Percentiles rank a stretch among this genome's conserved stretches.
These are phyloP conservation scores for Hirsutella rhossiliensis DNA, from an alignment of 2,329 filamentous ascomycete species.

Conservation along the genomic window DNA sequence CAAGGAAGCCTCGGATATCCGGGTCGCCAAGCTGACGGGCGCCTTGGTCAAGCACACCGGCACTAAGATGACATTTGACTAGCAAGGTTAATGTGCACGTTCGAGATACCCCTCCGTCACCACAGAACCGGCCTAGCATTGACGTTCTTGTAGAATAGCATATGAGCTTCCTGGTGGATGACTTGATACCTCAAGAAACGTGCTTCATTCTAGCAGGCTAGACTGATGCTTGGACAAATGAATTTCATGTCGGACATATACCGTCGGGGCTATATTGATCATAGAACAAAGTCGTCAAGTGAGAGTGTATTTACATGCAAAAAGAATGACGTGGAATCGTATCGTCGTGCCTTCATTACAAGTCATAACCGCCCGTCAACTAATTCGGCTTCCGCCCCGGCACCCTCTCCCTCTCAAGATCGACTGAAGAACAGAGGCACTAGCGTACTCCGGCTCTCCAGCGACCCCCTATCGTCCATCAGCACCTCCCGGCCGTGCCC, in stretches of 20 bases:
- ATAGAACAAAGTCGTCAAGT: constrained; percentile 1
- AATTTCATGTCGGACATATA: too few species aligned
- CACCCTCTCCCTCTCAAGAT: constrained; percentile 11
- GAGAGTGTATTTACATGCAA: constrained; percentile 6
- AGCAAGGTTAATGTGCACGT: constrained; percentile 9
- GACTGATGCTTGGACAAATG: too few species aligned
- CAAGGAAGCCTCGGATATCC: constrained; percentile 30
- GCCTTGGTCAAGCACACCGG: constrained; percentile 68
- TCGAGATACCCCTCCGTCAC: neutral
- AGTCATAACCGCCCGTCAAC: constrained; percentile 9
- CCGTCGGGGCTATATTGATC: too few species aligned
- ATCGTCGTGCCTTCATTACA: constrained; percentile 16
- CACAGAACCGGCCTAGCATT: too few species aligned
- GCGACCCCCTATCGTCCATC: constrained; percentile 29
- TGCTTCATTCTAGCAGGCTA: too few species aligned
- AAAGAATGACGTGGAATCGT: constrained; percentile 10
- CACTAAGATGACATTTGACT: constrained; percentile 75
- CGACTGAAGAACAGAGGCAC: constrained; percentile 51
- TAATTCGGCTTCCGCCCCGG: neutral
- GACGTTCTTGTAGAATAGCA: too few species aligned
- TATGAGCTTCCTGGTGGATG: too few species aligned
- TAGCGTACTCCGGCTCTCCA: constrained; percentile 40
- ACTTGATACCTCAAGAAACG: too few species aligned
- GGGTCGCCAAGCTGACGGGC: constrained; percentile 56
- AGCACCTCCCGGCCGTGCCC: constrained; percentile 17